Evolutionary conservation across 805 yeast genomes (phyloP).

Genomic region (Danielia reshetovae): DNA sequence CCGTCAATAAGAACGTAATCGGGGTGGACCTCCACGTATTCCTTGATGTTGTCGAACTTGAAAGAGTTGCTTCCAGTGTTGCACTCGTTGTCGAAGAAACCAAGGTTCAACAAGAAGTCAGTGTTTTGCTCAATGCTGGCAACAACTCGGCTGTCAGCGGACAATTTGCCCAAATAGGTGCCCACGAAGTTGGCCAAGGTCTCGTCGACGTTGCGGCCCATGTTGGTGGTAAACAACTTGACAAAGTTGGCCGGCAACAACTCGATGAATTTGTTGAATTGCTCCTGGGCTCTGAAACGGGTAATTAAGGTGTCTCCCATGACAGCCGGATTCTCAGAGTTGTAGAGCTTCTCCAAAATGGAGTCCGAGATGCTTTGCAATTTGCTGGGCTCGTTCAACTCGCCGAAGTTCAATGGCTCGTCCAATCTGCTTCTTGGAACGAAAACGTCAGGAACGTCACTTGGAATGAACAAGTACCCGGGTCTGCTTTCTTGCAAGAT

Average conservation of each 20-base stretch:
- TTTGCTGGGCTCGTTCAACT: constrained; percentile 11
- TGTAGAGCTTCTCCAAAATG: constrained; percentile 50
- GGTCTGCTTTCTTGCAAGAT: constrained; percentile 65
- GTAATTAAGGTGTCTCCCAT: constrained; percentile 69
- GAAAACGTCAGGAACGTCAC: constrained; percentile 52
- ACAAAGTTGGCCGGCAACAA: constrained; percentile 32
- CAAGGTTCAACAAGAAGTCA: constrained; percentile 70
- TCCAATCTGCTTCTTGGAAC: constrained; percentile 22
- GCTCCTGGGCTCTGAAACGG: constrained; percentile 48
- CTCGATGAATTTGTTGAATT: constrained; percentile 48
- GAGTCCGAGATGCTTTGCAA: constrained; percentile 20
- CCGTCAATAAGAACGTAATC: constrained; percentile 39
- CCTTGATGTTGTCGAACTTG: constrained; percentile 20
- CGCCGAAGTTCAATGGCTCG: constrained; percentile 13
- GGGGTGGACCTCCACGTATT: constrained; percentile 36
- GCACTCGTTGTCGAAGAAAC: constrained; percentile 46
- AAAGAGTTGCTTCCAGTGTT: constrained; percentile 24
- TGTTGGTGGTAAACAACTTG: constrained; percentile 53
- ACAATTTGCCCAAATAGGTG: constrained; percentile 60
- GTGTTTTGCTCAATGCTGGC: constrained; percentile 38
- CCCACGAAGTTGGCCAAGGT: constrained; percentile 62
- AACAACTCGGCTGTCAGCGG: constrained; percentile 23
- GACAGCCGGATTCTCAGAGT: constrained; percentile 56
- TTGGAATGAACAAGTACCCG: constrained; percentile 77
- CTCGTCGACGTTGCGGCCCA: constrained; percentile 78